Base-by-base conservation (phyloP, 2,329 filamentous ascomycete genomes). In the Calonectria hongkongensis region DNA sequence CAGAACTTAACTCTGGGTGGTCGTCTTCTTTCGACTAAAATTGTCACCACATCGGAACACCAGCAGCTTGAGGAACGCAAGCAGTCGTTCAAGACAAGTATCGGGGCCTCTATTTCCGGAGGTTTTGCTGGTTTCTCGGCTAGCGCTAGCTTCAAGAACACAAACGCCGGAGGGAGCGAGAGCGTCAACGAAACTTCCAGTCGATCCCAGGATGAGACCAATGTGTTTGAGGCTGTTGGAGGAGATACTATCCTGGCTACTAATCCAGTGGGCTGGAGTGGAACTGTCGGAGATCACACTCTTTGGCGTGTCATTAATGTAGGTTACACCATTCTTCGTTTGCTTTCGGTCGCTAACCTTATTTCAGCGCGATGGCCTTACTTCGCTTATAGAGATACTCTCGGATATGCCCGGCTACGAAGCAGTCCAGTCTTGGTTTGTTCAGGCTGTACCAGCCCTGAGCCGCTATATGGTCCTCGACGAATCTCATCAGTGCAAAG, bases 261-360 rank as follows among this genome's bases (percentile, higher is more conserved):
- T n/a, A 54, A 54, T 15, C 50, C 50, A 10, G 12, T n/a, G 27
- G 50, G 9, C 8, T 54, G 50, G 50, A n/a, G 50, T 10, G 6
- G 15, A 2, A 54, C 50, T 18, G 50, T 54, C 2, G 50, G 50
- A 2, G 15, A 54, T 15, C 27, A 54, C 6, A 9, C 13, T 13
- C 50, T 54, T 33, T 54, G 50, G 50, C 50, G 50, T 7, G 50
- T 54, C 27, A 54, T 54, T 27, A 54, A 54, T 27, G 50, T 50
- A 50, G 13, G 47, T 28, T 3, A 4, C 18, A 7, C 15, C 5
- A 2, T 50, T 4, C 25, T 27, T 8, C 16, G 21, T n/a, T 9
- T 15, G 18, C 4, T 50, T 15, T 28, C 16, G 9, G 41, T 4
- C 9, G 21, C n/a, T 48, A 48, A 48, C 45, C 4, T n/a, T 48